Evolutionary conservation across 768 basidiomycete species (phyloP).

Genomic region (Boletus reticulatus): DNA sequence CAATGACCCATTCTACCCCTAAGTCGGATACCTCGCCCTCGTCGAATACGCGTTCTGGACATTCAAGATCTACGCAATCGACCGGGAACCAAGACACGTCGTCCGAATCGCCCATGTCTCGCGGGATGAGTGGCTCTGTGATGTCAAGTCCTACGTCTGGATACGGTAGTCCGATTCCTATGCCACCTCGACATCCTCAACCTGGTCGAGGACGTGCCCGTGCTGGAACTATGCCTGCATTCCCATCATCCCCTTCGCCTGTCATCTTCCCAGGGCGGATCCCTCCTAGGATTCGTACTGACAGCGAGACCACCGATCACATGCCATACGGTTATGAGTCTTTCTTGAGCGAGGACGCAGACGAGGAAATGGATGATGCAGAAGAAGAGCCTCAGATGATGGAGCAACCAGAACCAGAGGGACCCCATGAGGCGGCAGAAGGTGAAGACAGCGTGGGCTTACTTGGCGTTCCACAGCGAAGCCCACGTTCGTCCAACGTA

Average conservation of each 20-base stretch:
- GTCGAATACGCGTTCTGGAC: constrained; percentile 38
- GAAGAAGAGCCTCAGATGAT: constrained; percentile 36
- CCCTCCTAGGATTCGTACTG: constrained; percentile 24
- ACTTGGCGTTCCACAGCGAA: constrained; percentile 49
- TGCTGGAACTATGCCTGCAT: constrained; percentile 39
- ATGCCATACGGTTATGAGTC: constrained; percentile 30
- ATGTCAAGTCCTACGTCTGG: constrained; percentile 37
- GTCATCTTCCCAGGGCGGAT: constrained; percentile 27
- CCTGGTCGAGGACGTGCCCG: constrained; percentile 37
- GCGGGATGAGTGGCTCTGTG: constrained; percentile 35
- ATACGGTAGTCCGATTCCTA: constrained; percentile 40
- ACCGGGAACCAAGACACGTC: constrained; percentile 60
- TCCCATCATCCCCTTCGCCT: constrained; percentile 38
- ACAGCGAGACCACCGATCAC: constrained; percentile 30
- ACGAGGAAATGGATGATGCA: constrained; percentile 33
- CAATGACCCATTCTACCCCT: constrained; percentile 39
- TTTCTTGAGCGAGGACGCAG: constrained; percentile 32
- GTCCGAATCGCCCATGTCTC: constrained; percentile 56
- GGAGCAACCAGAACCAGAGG: constrained; percentile 49
- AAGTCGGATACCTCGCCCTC: constrained; percentile 37
- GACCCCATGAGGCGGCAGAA: constrained; percentile 58
- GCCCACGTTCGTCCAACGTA: constrained; percentile 42
- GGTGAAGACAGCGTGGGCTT: constrained; percentile 61
- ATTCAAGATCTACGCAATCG: constrained; percentile 50
- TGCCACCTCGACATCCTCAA: constrained; percentile 48